phyloP scores from a whole-genome alignment of 176 grass and related monocot genomes.

The Poa annua region DNA sequence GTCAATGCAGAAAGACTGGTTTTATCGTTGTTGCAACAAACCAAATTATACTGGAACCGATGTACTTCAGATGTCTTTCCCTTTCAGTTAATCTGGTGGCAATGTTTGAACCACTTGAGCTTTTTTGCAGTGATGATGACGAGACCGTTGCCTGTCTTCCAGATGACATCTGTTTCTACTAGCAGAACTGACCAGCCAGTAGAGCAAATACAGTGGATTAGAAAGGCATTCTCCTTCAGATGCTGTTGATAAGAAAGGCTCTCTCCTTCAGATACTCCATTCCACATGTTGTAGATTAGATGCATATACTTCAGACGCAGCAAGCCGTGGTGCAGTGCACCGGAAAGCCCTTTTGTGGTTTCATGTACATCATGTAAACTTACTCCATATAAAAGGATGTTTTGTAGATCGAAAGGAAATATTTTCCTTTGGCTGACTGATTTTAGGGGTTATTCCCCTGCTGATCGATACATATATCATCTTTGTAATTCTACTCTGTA shows the following conservation, averaged over 20 bases:
- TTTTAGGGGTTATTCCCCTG: neutral
- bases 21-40: neutral
- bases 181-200: conserved; percentile 4
- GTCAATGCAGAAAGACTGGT: conserved; percentile 2
- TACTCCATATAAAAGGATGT: neutral
- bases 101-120: conserved; percentile 14
- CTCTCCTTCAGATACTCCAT: neutral
- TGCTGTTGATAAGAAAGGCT: neutral
- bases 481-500: neutral
- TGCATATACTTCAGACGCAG: neutral
- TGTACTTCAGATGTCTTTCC: conserved; percentile 10
- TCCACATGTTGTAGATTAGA: neutral
- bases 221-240: neutral
- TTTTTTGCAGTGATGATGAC: conserved; percentile 49
- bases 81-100: conserved; percentile 7
- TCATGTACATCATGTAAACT: neutral
- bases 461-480: neutral
- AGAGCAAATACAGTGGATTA: neutral
- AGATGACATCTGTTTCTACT: conserved; percentile 32
- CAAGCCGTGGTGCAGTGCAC: neutral
- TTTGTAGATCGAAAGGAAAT: neutral
- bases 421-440: conserved; percentile 2
- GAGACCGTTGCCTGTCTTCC: conserved; percentile 26
- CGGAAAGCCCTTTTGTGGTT: neutral
- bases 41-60: conserved; percentile 12